Evolutionary conservation across 1,284 basidiomycete species (phyloP).

Genomic region (Crucibulum cyathiforme): DNA sequence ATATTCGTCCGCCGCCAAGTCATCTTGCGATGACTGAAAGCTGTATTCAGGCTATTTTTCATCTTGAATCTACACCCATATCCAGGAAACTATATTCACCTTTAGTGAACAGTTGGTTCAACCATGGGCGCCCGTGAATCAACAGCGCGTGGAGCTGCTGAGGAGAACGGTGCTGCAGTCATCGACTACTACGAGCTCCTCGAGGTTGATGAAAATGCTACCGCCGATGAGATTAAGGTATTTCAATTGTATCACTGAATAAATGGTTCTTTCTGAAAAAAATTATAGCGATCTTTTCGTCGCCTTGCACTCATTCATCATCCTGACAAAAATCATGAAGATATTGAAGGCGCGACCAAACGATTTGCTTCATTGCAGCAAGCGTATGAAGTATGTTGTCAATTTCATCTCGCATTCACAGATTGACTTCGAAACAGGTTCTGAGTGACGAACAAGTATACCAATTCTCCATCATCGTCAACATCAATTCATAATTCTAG

Average conservation of each 20-base stretch:
- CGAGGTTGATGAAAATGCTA: slow-evolving; percentile 80
- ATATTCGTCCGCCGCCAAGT: background rate
- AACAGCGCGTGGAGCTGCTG: slow-evolving; percentile 40
- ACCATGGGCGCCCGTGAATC: slow-evolving; percentile 78
- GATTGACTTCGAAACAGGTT: slow-evolving; percentile 52
- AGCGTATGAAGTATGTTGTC: slow-evolving; percentile 86
- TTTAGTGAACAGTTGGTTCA: background rate
- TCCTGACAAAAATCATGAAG: slow-evolving; percentile 86
- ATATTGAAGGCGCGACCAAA: slow-evolving; percentile 86
- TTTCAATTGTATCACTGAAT: slow-evolving; percentile 12
- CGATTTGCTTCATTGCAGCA: slow-evolving; percentile 91
- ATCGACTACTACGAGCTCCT: slow-evolving; percentile 84
- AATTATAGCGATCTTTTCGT: slow-evolving; percentile 76
- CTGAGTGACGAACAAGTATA: slow-evolving; percentile 91
- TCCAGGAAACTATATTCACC: background rate
- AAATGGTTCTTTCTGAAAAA: background rate
- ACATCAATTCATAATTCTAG: slow-evolving; percentile 20
- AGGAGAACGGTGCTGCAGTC: slow-evolving; percentile 33
- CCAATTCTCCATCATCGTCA: background rate
- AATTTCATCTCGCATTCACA: slow-evolving; percentile 3
- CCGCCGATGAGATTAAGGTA: slow-evolving; percentile 88
- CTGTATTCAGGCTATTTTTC: background rate
- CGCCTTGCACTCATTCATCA: slow-evolving; percentile 86
- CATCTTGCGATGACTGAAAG: background rate
- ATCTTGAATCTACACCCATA: too few species aligned